A percentile compares a stretch with the other conserved stretches of the same genome.
Evolutionary conservation across 148 eudicot species (phyloP).

Genomic region (Amaranthus hypochondriacus): DNA sequence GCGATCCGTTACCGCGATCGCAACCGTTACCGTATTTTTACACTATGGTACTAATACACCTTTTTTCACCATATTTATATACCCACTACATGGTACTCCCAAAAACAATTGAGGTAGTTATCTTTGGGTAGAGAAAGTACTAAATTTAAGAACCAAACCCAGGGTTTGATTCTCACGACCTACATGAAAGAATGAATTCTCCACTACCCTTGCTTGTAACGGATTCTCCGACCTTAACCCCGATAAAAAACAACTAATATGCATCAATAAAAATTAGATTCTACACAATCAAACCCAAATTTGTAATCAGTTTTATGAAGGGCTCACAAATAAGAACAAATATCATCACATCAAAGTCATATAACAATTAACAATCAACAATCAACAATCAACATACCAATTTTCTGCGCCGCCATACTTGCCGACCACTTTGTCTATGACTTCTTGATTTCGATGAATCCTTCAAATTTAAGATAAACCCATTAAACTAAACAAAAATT

Average conservation of each 20-base stretch:
- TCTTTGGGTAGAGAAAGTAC: no score
- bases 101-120: no score
- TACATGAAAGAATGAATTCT: no score
- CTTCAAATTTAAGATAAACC: conserved; percentile 23
- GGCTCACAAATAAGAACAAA: conserved; percentile 3
- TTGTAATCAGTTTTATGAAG: background rate
- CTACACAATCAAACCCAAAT: background rate
- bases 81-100: no score
- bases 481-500: conserved; percentile 3
- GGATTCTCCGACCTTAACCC: no score
- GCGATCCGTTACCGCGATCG: no score
- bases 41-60: no score
- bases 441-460: conserved; percentile 31
- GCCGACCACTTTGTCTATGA: conserved; percentile 38
- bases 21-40: no score
- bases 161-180: no score
- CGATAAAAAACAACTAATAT: background rate
- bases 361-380: background rate
- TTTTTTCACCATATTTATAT: no score
- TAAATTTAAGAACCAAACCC: no score
- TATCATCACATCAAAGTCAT: background rate
- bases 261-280: background rate
- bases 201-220: background rate
- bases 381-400: conserved; percentile 43
- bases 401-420: conserved; percentile 87